Base-by-base conservation (phyloP, 306 rosid genomes). In the Datisca glomerata region DNA sequence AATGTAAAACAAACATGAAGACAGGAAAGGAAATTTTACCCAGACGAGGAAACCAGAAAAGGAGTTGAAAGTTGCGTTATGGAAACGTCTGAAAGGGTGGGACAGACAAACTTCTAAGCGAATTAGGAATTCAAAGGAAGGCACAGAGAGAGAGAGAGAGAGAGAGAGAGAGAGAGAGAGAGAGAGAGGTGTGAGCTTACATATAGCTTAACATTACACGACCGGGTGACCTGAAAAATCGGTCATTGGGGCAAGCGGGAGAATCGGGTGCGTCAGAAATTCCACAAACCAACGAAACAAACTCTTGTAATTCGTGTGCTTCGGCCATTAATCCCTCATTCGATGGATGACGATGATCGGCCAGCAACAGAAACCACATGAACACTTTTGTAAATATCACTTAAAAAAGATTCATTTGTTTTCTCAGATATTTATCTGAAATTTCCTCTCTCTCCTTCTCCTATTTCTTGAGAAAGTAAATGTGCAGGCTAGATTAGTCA, bases 211-310 rank as follows among this genome's bases (percentile, higher is more conserved):
- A 49, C 37, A 45, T 51, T 19, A 51, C 76, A 64, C 55, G 67
- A 69, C 45, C 51, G 79, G 71, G 74, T 51, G 66, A 60, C 63
- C 85, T 47, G 41, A 2, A 67, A 76, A 64, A 36, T 72, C 66
- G 93, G 79, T 70, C 72, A 49, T 60, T 27, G 39, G 55, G 37
- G 56, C 43, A 45, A 42, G 72, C 93, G 70, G n/a, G 59, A 73
- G 72, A 76, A 61, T 76, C 63, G 79, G 81, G 47, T 57, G 39
- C 59, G 57, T 67, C 68, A 22, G 41, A 67, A 64, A 57, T 64
- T 58, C 62, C 45, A 4, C 24, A 47, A 54, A 55, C 65, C 57
- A 63, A 59, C 74, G 45, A 51, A 68, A 47, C 74, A 54, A 45
- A 40, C 53, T 21, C 49, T 12, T 18, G 11, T 39, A 9, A 2